A percentile compares a stretch with the other conserved stretches of the same genome.
phyloP scores from a whole-genome alignment of 1,139 yeast species.

The Candida sp. region DNA sequence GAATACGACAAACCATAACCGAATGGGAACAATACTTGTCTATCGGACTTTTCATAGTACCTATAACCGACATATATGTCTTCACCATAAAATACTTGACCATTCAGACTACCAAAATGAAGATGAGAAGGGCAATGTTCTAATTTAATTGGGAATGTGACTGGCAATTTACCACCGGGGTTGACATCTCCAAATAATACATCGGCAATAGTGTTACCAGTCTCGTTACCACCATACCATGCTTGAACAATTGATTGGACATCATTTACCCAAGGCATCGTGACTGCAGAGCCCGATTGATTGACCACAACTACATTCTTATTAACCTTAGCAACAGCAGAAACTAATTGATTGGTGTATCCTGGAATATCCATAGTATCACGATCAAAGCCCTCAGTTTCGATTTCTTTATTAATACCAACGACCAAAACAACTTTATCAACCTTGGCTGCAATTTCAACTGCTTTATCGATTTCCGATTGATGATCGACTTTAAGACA shows the following conservation, averaged over 20 bases:
- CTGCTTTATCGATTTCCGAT: slow-evolving; percentile 32
- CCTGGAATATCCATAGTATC: slow-evolving; percentile 37
- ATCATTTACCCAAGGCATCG: slow-evolving; percentile 47
- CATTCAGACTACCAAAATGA: slow-evolving; percentile 19
- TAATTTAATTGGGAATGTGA: slow-evolving; percentile 20
- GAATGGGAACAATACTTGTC: slow-evolving; percentile 18
- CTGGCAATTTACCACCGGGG: slow-evolving; percentile 22
- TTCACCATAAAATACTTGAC: slow-evolving; percentile 23
- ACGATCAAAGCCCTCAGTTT: slow-evolving; percentile 25
- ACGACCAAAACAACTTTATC: slow-evolving; percentile 36
- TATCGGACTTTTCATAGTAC: slow-evolving; percentile 19
- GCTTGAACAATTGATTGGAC: slow-evolving; percentile 46
- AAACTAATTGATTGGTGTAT: slow-evolving; percentile 38
- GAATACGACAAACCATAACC: slow-evolving; percentile 25
- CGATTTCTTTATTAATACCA: slow-evolving; percentile 27
- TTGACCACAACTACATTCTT: slow-evolving; percentile 47
- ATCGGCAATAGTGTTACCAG: slow-evolving; percentile 26
- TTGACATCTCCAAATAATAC: slow-evolving; percentile 25
- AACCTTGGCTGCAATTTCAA: slow-evolving; percentile 14
- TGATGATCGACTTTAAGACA: slow-evolving; percentile 17
- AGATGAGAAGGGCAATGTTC: slow-evolving; percentile 21
- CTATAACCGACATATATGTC: slow-evolving; percentile 24
- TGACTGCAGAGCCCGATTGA: slow-evolving; percentile 59
- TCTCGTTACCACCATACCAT: slow-evolving; percentile 27
- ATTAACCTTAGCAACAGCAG: slow-evolving; percentile 39